Evolutionary conservation across 2,329 filamentous ascomycete genomes (phyloP), one percentile per base, ranked within the genome.

Genomic region (Alternaria longipes): DNA sequence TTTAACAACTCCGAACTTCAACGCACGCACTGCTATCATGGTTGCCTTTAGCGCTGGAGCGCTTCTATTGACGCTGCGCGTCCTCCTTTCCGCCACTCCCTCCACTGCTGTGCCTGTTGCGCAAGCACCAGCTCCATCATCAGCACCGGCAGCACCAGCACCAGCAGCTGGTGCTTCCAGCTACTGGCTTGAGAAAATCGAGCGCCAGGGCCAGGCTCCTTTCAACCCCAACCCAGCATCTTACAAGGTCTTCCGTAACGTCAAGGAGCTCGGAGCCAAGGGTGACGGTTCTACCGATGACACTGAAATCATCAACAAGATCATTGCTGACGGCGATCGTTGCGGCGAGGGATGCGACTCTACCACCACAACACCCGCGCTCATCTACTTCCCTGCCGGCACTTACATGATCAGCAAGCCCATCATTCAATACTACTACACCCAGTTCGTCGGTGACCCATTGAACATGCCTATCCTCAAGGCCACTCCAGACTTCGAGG

Each of bases 321-420:
- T 93, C 66, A 91, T 97, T 72, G 84, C 87, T 5, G 86, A 87
- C n/a, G 92, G 93, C 28, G 84, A 85, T 70, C 91, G 94, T 44
- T 98, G 94, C 75, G 93, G 92, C 40, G 77, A 87, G 65, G 87
- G 88, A 64, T 98, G 94, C 76, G 91, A 95, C 76, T 97, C 93
- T 2, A 88, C 87, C 32, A 98, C 94, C 3, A 86, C 87, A n/a
- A 88, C 89, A 1, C 94, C 94, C 0, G 94, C 92, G 26, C 82
- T 98, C 14, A 88, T 98, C 54, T 98, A 97, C 83, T 97, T 98
- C 83, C 94, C 93, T 40, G 84, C 92, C 11, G 94, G 94, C 67
- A 96, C 89, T 58, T 98, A 97, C 75, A 74, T 91, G 18, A 89
- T 98, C 70, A 92, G 89, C 75, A 86, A 84, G 72, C 92, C 94